Evolutionary conservation across 2,329 filamentous ascomycete species (phyloP).

Genomic region (Verruconis gallopava): DNA sequence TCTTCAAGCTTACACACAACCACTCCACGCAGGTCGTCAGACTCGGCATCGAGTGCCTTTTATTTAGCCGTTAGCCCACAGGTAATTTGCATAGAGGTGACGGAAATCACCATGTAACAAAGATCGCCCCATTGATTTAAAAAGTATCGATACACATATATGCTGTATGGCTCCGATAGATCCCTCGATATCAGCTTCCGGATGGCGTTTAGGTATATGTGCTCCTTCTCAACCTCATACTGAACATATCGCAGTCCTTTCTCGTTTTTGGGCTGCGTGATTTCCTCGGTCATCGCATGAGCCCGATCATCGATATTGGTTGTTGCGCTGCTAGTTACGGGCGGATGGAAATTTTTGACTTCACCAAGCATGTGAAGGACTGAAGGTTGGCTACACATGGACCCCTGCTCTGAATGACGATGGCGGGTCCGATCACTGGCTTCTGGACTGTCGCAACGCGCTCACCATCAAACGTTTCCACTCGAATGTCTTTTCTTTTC

Average conservation of each 20-base stretch:
- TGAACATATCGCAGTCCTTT: slow-evolving; percentile 37
- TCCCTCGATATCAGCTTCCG: slow-evolving; percentile 89
- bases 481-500: too few relatives aligned
- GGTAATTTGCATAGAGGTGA: neutral
- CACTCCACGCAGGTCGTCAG: slow-evolving; percentile 62
- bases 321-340: too few relatives aligned
- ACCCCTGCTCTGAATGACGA: neutral
- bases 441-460: neutral
- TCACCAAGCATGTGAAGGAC: neutral
- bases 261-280: neutral
- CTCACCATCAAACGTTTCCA: too few relatives aligned
- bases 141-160: slow-evolving; percentile 98
- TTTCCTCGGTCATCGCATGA: slow-evolving; percentile 6
- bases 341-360: too few relatives aligned
- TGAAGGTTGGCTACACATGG: neutral
- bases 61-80: slow-evolving; percentile 11
- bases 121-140: slow-evolving; percentile 94
- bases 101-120: slow-evolving; percentile 68
- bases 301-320: neutral
- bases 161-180: slow-evolving; percentile 94
- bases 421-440: neutral
- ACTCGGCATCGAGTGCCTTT: slow-evolving; percentile 42
- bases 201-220: slow-evolving; percentile 67
- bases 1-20: slow-evolving; percentile 90
- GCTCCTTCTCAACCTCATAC: slow-evolving; percentile 47